Evolutionary conservation across 2,329 filamentous ascomycete species (phyloP).

Genomic region (Teratosphaeria pseudoeucalypti): DNA sequence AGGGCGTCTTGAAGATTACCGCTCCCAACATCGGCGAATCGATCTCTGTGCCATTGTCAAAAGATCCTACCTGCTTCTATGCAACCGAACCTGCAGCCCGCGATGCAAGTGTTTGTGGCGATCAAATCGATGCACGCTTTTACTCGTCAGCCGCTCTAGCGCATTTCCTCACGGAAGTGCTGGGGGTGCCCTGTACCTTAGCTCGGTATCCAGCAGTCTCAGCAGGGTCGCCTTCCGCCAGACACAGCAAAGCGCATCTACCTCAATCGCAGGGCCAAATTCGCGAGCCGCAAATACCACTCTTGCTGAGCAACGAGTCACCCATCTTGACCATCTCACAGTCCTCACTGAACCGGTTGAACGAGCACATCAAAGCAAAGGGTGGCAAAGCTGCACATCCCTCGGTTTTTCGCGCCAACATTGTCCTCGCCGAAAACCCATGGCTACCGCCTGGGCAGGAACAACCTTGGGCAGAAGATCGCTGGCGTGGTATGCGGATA

Average conservation of each 20-base stretch:
- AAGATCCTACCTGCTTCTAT: constrained; percentile 51
- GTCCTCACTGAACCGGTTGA: constrained; percentile 69
- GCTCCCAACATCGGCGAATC: constrained; percentile 25
- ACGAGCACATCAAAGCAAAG: constrained; percentile 55
- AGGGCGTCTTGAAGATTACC: constrained; percentile 54
- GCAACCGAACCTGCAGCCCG: constrained; percentile 19
- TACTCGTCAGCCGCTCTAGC: constrained; percentile 60
- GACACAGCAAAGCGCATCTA: constrained; percentile 63
- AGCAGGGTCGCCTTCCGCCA: constrained; percentile 47
- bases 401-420: constrained; percentile 78
- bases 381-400: constrained; percentile 56
- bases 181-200: constrained; percentile 72
- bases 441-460: constrained; percentile 34
- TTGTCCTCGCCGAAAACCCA: constrained; percentile 54
- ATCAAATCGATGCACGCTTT: constrained; percentile 58
- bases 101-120: constrained; percentile 70
- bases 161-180: constrained; percentile 62
- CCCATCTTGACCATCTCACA: constrained; percentile 78
- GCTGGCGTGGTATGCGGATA: constrained; percentile 60
- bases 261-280: constrained; percentile 27
- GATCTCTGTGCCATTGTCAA: constrained; percentile 50
- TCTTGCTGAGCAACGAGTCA: constrained; percentile 84
- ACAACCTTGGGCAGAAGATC: constrained; percentile 67
- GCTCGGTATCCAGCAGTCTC: constrained; percentile 63
- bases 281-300: constrained; percentile 38